Conservation (phyloP, 2,329 filamentous ascomycete genomes). For the Emergomyces pasteurianus region DNA sequence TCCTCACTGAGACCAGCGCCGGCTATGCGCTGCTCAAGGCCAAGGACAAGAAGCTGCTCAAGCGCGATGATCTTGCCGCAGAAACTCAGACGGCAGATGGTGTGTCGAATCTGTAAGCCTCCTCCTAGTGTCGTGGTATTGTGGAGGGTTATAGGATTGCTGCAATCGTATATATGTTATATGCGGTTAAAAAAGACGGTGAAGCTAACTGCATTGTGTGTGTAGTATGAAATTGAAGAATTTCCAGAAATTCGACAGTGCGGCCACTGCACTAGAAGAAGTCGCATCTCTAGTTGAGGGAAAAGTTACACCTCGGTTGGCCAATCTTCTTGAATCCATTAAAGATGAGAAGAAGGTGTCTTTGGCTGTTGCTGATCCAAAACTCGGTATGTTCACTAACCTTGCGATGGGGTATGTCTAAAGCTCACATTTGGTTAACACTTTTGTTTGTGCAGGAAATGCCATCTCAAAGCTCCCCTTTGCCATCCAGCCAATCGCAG, state of each 20-base stretch:
- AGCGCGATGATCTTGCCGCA: slow-evolving; percentile 65
- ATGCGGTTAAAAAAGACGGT: background rate
- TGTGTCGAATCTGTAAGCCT: slow-evolving; percentile 71
- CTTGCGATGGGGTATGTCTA: too few species aligned
- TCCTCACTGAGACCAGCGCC: slow-evolving; percentile 86
- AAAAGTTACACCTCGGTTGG: slow-evolving; percentile 83
- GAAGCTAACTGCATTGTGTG: slow-evolving; percentile 4
- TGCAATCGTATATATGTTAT: background rate
- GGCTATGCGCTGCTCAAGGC: slow-evolving; percentile 98
- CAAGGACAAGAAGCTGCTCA: slow-evolving; percentile 95
- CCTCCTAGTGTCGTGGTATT: background rate
- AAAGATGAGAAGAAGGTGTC: slow-evolving; percentile 98
- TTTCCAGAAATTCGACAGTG: slow-evolving; percentile 95
- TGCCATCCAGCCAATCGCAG: slow-evolving; percentile 71
- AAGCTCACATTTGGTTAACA: background rate
- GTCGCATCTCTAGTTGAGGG: slow-evolving; percentile 79
- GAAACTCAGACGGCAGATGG: slow-evolving; percentile 72
- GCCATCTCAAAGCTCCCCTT: slow-evolving; percentile 85
- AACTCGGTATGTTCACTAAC: slow-evolving; percentile 46
- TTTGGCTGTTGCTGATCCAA: slow-evolving; percentile 84
- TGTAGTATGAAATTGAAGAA: slow-evolving; percentile 83
- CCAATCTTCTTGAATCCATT: slow-evolving; percentile 70
- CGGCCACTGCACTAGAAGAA: slow-evolving; percentile 80
- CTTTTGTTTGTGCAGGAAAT: slow-evolving; percentile 40
- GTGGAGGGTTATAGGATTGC: background rate